Evolutionary conservation across 169 alveolate genomes (phyloP), one percentile per base, ranked within the genome.

Genomic region (Toxoplasma gondii): DNA sequence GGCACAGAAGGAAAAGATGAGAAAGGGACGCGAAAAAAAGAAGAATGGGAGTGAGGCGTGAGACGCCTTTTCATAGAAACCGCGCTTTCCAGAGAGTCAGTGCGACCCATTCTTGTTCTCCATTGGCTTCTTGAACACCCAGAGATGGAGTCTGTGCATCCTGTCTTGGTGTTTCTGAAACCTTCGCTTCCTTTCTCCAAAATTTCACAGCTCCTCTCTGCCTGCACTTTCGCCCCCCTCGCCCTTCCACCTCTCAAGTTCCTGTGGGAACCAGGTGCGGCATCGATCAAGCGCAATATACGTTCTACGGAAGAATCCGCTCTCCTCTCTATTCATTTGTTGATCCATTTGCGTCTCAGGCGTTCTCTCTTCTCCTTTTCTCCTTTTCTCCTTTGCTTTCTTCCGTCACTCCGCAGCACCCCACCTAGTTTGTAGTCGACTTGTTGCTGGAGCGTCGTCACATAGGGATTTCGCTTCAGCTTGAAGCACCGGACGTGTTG

Each of bases 381-480:
- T 64, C 22, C n/a, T 9, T 31, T 64, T 16, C 74, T 16, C 7
- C 22, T 64, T 64, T 16, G 7, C 9, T 64, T 64, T 64, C n/a
- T 4, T 64, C 74, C 5, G 7, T 64, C 22, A 12, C 29, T 64
- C 34, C n/a, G 74, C 74, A 31, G n/a, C 12, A 7, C 12, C 58
- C 74, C n/a, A 78, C 86, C 86, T 41, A 78, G 86, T 38, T 78
- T 78, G 45, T 78, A 78, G 45, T 78, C 86, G 44, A 78, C 45
- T n/a, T 78, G 86, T n/a, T 78, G 86, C 67, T 82, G 90, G 41
- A 82, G 67, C 41, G 90, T 82, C 34, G 53, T 39, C 67, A 82
- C 90, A 38, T 82, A 82, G 7, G 90, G 90, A 36, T 82, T 82
- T 41, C 90, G 38, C 34, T 82, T 82, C 90, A 41, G 90, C 36